Conservation (phyloP, 192 early-diverging fungal species). For the Umbelopsis vinacea region DNA sequence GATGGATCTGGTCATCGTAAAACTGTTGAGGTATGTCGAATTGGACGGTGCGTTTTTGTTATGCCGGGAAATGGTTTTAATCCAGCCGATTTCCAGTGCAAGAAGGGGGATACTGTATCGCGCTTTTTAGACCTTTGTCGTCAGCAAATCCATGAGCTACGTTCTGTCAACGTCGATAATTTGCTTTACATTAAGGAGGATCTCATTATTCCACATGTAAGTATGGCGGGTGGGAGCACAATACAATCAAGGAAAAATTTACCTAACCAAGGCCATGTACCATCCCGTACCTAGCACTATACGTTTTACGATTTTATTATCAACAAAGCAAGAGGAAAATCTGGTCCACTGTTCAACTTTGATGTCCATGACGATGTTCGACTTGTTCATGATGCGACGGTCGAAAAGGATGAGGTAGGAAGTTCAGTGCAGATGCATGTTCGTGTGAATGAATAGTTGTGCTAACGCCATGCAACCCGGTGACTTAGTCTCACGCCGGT, state of each 20-base stretch:
- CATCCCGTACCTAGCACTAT: constrained; percentile 51
- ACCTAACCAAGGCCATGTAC: background rate
- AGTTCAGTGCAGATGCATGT: background rate
- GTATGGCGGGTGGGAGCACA: constrained; percentile 15
- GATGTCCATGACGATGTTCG: constrained; percentile 95
- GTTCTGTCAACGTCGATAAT: constrained; percentile 80
- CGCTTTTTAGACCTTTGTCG: constrained; percentile 86
- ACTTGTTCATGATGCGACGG: constrained; percentile 74
- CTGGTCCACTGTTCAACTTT: constrained; percentile 92
- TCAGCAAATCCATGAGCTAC: constrained; percentile 82
- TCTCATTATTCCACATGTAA: constrained; percentile 92
- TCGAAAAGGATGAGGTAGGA: constrained; percentile 86
- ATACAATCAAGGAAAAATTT: background rate
- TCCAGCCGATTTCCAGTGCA: constrained; percentile 46
- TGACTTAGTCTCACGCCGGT: constrained; percentile 81
- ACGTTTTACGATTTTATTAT: constrained; percentile 96
- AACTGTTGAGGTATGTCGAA: constrained; percentile 60
- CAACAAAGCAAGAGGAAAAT: constrained; percentile 95
- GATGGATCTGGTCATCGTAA: constrained; percentile 95
- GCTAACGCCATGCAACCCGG: background rate
- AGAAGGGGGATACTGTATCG: constrained; percentile 86
- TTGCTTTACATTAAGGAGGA: constrained; percentile 95
- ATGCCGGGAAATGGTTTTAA: background rate
- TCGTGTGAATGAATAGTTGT: background rate
- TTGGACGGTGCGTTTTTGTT: constrained; percentile 4